Evolutionary conservation across 176 grass and related monocot species (phyloP).

Genomic region (Saccharum spontaneum): DNA sequence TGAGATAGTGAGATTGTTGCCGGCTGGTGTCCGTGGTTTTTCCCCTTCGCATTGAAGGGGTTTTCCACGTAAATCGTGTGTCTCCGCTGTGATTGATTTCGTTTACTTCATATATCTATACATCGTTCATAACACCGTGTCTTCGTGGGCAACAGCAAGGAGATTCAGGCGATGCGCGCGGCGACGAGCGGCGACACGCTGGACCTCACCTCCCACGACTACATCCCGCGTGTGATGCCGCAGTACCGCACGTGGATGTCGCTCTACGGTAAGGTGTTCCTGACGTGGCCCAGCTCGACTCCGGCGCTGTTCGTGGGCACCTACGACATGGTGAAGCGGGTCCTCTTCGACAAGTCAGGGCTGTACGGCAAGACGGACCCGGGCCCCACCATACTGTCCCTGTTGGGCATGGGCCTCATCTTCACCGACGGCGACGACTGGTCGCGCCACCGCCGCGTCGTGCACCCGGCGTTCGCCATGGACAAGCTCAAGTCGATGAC

Average conservation of each 20-base stretch:
- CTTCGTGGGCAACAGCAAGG: constrained; percentile 34
- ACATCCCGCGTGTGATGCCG: constrained; percentile 39
- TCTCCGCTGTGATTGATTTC: too few species aligned
- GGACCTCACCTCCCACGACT: constrained; percentile 45
- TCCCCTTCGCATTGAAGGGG: too few species aligned
- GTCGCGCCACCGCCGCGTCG: constrained; percentile 54
- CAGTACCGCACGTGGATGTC: constrained; percentile 33
- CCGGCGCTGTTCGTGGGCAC: constrained; percentile 44
- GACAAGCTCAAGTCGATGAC: constrained; percentile 78
- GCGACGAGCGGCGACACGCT: constrained; percentile 27
- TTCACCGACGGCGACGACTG: constrained; percentile 52
- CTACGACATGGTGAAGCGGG: constrained; percentile 48
- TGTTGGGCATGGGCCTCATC: constrained; percentile 52
- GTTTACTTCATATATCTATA: too few species aligned
- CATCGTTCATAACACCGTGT: too few species aligned
- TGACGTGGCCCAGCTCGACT: constrained; percentile 47
- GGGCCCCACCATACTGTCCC: constrained; percentile 11
- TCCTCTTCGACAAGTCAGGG: constrained; percentile 46
- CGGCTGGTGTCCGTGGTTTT: too few species aligned
- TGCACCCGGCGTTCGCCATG: constrained; percentile 77
- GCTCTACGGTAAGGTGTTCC: constrained; percentile 28
- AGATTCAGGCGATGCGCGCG: constrained; percentile 38
- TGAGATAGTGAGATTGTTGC: too few species aligned
- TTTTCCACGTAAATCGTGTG: too few species aligned
- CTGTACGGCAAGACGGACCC: constrained; percentile 31